Evolutionary conservation across 768 basidiomycete species (phyloP).

Genomic region (Mycena rebaudengoi): DNA sequence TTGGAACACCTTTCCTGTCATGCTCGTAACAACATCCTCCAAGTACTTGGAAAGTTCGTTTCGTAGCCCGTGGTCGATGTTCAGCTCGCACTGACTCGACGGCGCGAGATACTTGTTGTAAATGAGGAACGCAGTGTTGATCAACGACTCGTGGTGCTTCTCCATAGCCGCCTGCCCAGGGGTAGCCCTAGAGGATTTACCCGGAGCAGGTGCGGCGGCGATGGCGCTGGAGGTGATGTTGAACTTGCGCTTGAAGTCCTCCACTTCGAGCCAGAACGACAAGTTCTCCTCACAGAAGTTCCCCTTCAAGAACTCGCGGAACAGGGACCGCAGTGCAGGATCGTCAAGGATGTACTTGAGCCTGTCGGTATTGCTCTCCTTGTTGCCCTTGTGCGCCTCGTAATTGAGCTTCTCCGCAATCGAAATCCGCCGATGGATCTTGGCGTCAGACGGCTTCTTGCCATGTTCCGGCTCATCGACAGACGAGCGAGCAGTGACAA

Average conservation of each 20-base stretch:
- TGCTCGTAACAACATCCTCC: constrained; percentile 83
- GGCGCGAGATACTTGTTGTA: constrained; percentile 97
- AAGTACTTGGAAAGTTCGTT: constrained; percentile 95
- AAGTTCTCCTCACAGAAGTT: constrained; percentile 99
- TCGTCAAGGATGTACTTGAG: constrained; percentile 93
- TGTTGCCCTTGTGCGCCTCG: constrained; percentile 63
- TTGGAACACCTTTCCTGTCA: constrained; percentile 80
- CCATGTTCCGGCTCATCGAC: constrained; percentile 53
- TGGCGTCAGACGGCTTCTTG: constrained; percentile 57
- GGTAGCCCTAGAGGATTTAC: constrained; percentile 55
- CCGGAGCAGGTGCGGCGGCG: constrained; percentile 54
- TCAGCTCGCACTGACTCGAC: constrained; percentile 93
- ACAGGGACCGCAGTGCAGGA: constrained; percentile 84
- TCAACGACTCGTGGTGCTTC: constrained; percentile 93
- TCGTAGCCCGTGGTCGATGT: constrained; percentile 96
- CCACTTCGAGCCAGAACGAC: constrained; percentile 96
- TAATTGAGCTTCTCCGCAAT: constrained; percentile 75
- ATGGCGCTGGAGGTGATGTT: constrained; percentile 93
- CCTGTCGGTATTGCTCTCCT: constrained; percentile 93
- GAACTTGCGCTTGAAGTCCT: constrained; percentile 97
- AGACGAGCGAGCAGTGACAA: constrained; percentile 68
- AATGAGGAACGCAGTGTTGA: constrained; percentile 92
- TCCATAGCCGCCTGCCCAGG: constrained; percentile 94
- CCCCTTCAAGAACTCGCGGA: constrained; percentile 91
- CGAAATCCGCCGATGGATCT: constrained; percentile 82